Evolutionary conservation across 2,329 filamentous ascomycete species (phyloP).

Genomic region (Phyllosticta citrichinensis): DNA sequence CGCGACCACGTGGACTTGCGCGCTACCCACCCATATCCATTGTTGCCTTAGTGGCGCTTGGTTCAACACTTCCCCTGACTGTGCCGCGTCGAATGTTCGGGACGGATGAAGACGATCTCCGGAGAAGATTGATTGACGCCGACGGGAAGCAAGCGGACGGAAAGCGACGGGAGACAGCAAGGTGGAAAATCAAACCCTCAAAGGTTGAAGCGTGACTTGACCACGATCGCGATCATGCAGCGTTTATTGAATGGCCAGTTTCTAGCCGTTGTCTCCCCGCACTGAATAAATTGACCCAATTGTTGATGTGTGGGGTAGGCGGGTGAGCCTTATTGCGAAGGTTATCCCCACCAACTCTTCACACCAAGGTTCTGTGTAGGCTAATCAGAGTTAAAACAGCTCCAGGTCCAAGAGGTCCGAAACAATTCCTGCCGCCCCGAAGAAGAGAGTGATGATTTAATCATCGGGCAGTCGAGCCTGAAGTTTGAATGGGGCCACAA

Average conservation of each 20-base stretch:
- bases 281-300: background rate
- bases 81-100: background rate
- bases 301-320: background rate
- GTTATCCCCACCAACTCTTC: background rate
- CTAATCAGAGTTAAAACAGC: background rate
- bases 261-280: background rate
- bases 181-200: too few species aligned
- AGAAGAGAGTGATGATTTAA: background rate
- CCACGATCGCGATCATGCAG: too few species aligned
- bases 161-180: too few species aligned
- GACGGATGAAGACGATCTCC: background rate
- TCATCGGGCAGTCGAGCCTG: background rate
- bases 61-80: background rate
- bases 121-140: background rate
- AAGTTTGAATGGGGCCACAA: background rate
- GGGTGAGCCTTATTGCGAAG: background rate
- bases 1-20: background rate
- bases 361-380: background rate
- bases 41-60: background rate
- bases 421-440: background rate
- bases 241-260: background rate
- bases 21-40: background rate
- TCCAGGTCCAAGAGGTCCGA: background rate
- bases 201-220: too few species aligned
- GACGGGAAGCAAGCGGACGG: too few species aligned